phyloP scores from a whole-genome alignment of 1,284 basidiomycete genomes.

The Entoloma clypeatum region DNA sequence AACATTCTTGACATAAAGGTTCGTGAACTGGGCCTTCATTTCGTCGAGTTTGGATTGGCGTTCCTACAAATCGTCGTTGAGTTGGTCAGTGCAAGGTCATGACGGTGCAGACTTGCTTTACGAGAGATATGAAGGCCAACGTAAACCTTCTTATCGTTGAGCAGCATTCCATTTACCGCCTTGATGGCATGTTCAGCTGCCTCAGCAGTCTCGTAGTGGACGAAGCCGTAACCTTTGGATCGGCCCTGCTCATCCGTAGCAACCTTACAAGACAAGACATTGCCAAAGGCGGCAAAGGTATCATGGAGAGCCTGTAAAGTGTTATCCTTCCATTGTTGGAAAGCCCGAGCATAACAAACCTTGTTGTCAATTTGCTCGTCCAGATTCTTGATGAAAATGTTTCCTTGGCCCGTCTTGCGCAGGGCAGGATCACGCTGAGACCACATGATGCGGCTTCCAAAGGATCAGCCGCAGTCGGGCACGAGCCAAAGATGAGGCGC shows the following conservation, averaged over 20 bases:
- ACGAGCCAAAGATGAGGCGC: constrained; percentile 18
- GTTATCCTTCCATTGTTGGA: background rate
- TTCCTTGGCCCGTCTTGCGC: constrained; percentile 99
- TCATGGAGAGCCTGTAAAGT: constrained; percentile 86
- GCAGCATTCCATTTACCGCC: constrained; percentile 98
- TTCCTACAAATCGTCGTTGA: constrained; percentile 49
- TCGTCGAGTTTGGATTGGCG: constrained; percentile 98
- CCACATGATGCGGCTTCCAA: constrained; percentile 96
- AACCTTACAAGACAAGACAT: constrained; percentile 99
- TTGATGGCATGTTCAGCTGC: constrained; percentile 96
- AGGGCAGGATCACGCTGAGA: constrained; percentile 99
- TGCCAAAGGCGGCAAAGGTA: constrained; percentile 98
- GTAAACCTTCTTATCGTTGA: constrained; percentile 99
- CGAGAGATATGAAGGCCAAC: constrained; percentile 97
- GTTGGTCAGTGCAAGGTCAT: background rate
- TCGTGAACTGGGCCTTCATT: constrained; percentile 95
- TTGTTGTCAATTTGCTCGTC: constrained; percentile 99
- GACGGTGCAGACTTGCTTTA: constrained; percentile 57
- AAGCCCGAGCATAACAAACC: constrained; percentile 38
- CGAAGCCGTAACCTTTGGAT: constrained; percentile 97
- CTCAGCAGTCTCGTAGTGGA: constrained; percentile 98
- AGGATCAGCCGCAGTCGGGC: background rate
- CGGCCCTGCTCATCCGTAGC: constrained; percentile 91
- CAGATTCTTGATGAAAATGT: constrained; percentile 99
- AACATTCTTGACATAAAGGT: constrained; percentile 98